Base-by-base conservation (phyloP, 208 protist genomes). In the Crithidia thermophila region DNA sequence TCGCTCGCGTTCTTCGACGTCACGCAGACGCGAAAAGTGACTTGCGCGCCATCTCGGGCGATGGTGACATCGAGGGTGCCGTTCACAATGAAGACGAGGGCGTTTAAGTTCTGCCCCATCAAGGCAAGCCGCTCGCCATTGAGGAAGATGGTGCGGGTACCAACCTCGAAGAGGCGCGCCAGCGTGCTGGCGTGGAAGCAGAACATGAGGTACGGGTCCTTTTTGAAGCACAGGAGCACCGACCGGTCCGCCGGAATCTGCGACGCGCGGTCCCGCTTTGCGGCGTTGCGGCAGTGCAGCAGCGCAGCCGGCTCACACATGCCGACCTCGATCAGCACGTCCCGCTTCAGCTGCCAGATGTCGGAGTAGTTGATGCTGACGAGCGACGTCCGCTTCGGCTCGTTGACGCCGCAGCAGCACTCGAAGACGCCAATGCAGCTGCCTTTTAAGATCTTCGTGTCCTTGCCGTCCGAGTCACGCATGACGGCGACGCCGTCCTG, bases 401-500 rank as follows among this genome's bases (percentile, higher is more conserved):
- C 90, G 53, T 96, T 94, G 3, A 94, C 88, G 39, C 82, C 79
- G 62, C 87, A 94, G 36, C 79, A 76, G 71, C 90, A 95, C 70
- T 96, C 90, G 63, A 96, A 96, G 46, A 91, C 82, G n/a, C 88
- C 88, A 36, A 96, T 64, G 65, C 87, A 94, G 72, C 79, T 91
- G 8, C 90, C 90, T 40, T 84, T 82, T 6, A 71, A 65, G 7
- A 93, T 61, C 45, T 49, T 34, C 5, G 37, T 61, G 37, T 82
- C 61, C 20, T 69, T 60, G 2, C 82, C 86, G 21, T 70, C 49
- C 8, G 62, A 70, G 20, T 91, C 82, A 8, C 75, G 59, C 39
- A 80, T 56, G 30, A 87, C 75, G 4, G 88, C 88, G 4, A 86
- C 75, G 14, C 90, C 90, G 56, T 96, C 90, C 51, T 89, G 84